Base-by-base conservation (phyloP, 2,329 filamentous ascomycete species). In the Aspergillus chevalieri region DNA sequence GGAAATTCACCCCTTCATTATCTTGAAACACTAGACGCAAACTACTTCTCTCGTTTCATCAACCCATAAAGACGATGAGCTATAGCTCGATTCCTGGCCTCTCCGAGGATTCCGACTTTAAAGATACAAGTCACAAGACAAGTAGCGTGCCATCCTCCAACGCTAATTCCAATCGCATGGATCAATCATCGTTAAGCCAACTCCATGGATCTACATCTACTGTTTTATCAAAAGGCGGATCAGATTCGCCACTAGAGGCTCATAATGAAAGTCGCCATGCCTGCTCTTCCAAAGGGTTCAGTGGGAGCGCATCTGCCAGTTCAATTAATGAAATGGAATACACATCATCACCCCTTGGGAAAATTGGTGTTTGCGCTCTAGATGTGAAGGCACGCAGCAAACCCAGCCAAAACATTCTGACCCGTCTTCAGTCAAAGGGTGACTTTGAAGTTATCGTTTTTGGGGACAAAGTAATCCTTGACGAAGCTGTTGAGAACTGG, bases 381-480 rank as follows among this genome's bases (percentile, higher is more conserved):
- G 93, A 98, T 72, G 82, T 92, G 59, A 98, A 98, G 74, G 93
- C 93, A 33, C 82, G 93, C 62, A 96, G 91, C 77, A 97, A 97
- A 70, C 93, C 93, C 1, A 96, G 92, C 65, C 82, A 94, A 57
- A 97, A 95, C 64, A 98, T 98, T 58, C 74, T 98, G 52, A 97
- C 95, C 64, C 83, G 91, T 46, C 78, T 98, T 17, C 92, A 96
- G 57, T 83, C 87, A 30, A 91, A 94, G 57, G 83, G 85, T 45
- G 92, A 97, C 60, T 97, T 98, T 63, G 92, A 98, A 62, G 91
- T 97, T 21, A 86, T 95, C 53, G 92, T 98, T 10, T 98, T 98
- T 74, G 94, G 93, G 44, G 93, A 98, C 74, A 98, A 98, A 72
- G 92, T 96, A 41, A 98, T 98, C 58, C 78, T 98, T 33, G 93